Evolutionary conservation across 2,329 filamentous ascomycete species (phyloP).

Genomic region (Thelonectria blattea): DNA sequence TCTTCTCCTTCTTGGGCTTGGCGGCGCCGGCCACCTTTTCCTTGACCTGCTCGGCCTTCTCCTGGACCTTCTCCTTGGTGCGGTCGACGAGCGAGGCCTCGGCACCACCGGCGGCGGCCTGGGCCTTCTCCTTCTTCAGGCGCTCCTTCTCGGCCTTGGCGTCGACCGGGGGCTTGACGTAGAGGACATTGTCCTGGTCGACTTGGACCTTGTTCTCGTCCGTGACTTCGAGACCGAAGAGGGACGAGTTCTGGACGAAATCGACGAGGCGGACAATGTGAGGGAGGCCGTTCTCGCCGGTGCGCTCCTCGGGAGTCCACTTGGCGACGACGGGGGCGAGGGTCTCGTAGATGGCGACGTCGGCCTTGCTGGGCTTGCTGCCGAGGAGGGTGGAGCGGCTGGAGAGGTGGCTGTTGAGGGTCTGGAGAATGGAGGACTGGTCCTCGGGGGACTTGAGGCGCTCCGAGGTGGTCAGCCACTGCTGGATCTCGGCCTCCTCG

Average conservation of each 20-base stretch:
- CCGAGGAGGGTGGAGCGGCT: constrained; percentile 89
- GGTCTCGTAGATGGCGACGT: constrained; percentile 81
- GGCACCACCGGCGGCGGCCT: constrained; percentile 60
- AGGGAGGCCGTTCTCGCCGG: constrained; percentile 86
- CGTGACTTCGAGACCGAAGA: constrained; percentile 73
- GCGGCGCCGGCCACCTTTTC: constrained; percentile 43
- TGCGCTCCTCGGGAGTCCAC: constrained; percentile 87
- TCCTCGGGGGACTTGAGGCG: constrained; percentile 65
- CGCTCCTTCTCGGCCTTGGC: constrained; percentile 96
- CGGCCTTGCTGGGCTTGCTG: constrained; percentile 85
- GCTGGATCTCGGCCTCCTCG: constrained; percentile 86
- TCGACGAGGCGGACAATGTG: constrained; percentile 91
- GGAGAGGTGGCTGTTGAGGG: constrained; percentile 85
- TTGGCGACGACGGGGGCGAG: constrained; percentile 76
- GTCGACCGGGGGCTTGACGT: constrained; percentile 87
- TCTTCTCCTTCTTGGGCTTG: constrained; percentile 82
- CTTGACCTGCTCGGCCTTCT: constrained; percentile 59
- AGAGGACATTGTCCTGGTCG: constrained; percentile 79
- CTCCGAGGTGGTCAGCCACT: constrained; percentile 83
- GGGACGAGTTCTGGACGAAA: constrained; percentile 89
- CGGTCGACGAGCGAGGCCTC: constrained; percentile 61
- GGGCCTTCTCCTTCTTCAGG: constrained; percentile 94
- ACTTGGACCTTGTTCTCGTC: constrained; percentile 78
- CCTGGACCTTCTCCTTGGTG: constrained; percentile 65
- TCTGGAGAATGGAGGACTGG: constrained; percentile 72